A percentile compares a stretch with the other conserved stretches of the same genome.
Conservation (phyloP, 495 filamentous ascomycete genomes). For the Penicillium arizonense region DNA sequence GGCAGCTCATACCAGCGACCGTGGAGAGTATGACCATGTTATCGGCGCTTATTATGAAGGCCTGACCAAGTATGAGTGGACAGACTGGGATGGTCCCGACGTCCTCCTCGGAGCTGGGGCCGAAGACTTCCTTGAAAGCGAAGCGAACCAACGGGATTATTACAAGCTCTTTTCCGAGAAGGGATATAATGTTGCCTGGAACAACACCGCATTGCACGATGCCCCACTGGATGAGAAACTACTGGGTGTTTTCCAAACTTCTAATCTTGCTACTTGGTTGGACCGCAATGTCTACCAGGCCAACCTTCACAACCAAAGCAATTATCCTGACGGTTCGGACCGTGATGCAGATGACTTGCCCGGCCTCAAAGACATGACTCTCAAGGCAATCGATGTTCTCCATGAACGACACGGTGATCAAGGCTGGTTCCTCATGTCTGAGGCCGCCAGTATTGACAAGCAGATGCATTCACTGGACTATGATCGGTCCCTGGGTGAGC, state of each 20-base stretch:
- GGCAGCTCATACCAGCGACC: constrained; percentile 62
- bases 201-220: constrained; percentile 60
- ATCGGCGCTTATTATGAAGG: constrained; percentile 60
- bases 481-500: constrained; percentile 70
- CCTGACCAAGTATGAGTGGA: constrained; percentile 64
- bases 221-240: constrained; percentile 53
- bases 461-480: constrained; percentile 77
- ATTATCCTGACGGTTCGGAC: constrained; percentile 59
- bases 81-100: constrained; percentile 62
- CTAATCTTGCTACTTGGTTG: constrained; percentile 68
- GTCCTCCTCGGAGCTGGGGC: constrained; percentile 73
- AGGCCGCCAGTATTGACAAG: constrained; percentile 77
- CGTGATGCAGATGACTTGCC: constrained; percentile 63
- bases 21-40: constrained; percentile 60
- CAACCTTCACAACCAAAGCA: constrained; percentile 57
- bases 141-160: constrained; percentile 56
- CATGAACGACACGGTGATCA: constrained; percentile 57
- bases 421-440: constrained; percentile 75
- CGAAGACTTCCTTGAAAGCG: constrained; percentile 58
- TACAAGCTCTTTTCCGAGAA: constrained; percentile 63
- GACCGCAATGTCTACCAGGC: constrained; percentile 68
- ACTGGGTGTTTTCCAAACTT: constrained; percentile 66
- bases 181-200: constrained; percentile 62
- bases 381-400: constrained; percentile 73
- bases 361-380: constrained; percentile 76